A percentile compares a stretch with the other conserved stretches of the same genome.
Conservation (phyloP, 2,329 filamentous ascomycete genomes). For the Penicillium olsonii region DNA sequence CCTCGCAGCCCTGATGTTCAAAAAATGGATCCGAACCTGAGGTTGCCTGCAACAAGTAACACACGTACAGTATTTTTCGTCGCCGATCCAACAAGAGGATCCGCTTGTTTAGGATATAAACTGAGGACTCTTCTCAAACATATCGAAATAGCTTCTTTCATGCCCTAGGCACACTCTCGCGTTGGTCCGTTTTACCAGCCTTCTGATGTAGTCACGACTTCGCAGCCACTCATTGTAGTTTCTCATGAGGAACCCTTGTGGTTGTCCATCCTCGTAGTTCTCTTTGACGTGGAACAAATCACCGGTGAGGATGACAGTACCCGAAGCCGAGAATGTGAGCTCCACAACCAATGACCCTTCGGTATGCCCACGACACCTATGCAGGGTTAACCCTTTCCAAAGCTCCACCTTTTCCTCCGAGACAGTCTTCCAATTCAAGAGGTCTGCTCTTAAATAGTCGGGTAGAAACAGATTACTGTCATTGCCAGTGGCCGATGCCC, state of each 20-base stretch:
- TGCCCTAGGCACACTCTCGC: not conserved
- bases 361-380: not conserved
- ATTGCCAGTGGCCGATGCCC: not conserved
- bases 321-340: not conserved
- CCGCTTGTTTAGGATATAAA: too few relatives aligned
- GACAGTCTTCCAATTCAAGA: not conserved
- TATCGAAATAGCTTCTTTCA: not conserved
- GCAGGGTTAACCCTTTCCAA: not conserved
- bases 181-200: not conserved
- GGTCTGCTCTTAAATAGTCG: not conserved
- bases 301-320: not conserved
- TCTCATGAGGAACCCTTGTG: not conserved
- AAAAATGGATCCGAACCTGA: too few relatives aligned
- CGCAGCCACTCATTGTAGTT: not conserved
- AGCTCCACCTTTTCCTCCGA: not conserved
- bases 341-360: not conserved
- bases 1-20: too few relatives aligned
- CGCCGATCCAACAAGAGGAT: too few relatives aligned
- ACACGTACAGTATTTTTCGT: too few relatives aligned
- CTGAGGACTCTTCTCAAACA: constrained; percentile 29
- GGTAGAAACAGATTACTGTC: not conserved
- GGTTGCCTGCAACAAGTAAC: too few relatives aligned
- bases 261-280: not conserved
- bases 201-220: not conserved
- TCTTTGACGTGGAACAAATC: not conserved